Evolutionary conservation across 2,329 filamentous ascomycete species (phyloP).

Genomic region (Fusarium beomiforme): DNA sequence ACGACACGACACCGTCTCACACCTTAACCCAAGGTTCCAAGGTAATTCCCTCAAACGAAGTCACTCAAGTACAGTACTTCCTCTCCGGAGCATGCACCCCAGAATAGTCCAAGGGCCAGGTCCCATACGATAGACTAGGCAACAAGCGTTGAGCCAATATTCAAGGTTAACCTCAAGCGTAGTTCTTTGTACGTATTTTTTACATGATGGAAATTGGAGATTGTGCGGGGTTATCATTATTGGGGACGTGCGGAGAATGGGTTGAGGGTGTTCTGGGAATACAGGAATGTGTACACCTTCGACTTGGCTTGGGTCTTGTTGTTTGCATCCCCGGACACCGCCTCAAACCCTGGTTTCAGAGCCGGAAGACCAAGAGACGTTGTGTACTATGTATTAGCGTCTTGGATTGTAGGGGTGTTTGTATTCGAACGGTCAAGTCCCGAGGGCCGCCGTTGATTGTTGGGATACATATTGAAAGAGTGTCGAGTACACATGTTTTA

Average conservation of each 20-base stretch:
- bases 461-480: not conserved
- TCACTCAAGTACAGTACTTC: slow-evolving; percentile 32
- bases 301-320: not conserved
- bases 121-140: slow-evolving; percentile 18
- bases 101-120: not conserved
- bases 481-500: not conserved
- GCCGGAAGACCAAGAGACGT: not conserved
- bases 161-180: slow-evolving; percentile 25
- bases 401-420: not conserved
- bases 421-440: slow-evolving; percentile 4
- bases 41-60: slow-evolving; percentile 1
- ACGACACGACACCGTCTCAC: not conserved
- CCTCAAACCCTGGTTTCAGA: slow-evolving; percentile 1
- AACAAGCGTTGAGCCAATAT: slow-evolving; percentile 1
- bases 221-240: slow-evolving; percentile 27
- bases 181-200: slow-evolving; percentile 39
- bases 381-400: not conserved
- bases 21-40: not conserved
- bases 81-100: slow-evolving; percentile 29
- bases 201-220: slow-evolving; percentile 42
- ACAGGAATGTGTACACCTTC: not conserved
- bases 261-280: not conserved
- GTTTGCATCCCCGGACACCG: not conserved
- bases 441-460: not conserved
- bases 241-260: slow-evolving; percentile 32